Evolutionary conservation across 2,329 filamentous ascomycete genomes (phyloP), one percentile per base, ranked within the genome.

Genomic region (Trichoderma sp.): DNA sequence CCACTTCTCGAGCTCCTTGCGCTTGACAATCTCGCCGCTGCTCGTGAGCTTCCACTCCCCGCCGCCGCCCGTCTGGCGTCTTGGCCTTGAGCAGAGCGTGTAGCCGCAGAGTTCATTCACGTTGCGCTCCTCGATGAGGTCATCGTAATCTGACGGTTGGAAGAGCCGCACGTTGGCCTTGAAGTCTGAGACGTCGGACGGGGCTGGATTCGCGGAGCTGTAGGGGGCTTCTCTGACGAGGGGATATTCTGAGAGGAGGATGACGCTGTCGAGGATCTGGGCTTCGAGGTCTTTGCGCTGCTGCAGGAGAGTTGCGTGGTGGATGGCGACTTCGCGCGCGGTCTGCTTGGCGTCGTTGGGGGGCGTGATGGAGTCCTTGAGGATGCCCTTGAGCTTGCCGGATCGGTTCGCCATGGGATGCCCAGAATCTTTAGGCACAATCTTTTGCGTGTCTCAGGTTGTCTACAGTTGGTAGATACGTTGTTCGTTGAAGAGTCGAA

Each of bases 131-230:
- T 90, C 85, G 67, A 97, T 88, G 57, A 98, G 81, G 69, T 91
- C 90, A 73, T 97, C 92, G 79, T 96, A 96, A 79, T 99, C 94
- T 61, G 85, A 83, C 0, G 93, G 92, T 74, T 94, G 91, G 78
- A 97, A 98, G 50, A 87, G 82, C 10, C 83, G 79, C 26, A 98
- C 79, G 43, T 86, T 83, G 3, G 80, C 73, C 71, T 88, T 88
- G 78, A 98, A 93, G 62, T 80, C 79, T 45, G 78, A 74, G 1
- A 83, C 83, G 74, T 97, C 92, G 39, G 83, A 75, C 1, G 83
- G 72, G 7, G 86, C 81, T 67, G 83, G 75, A 75, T 75, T 77
- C 2, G 84, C 78, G 9, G 90, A 74, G 15, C 75, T 75, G 67
- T 77, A 68, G 5, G 68, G 52, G 10, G 76, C 65, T 12, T 68